These are phyloP conservation scores for Prunus armeniaca DNA, from an alignment of 306 rosid species.

Conservation along the genomic window DNA sequence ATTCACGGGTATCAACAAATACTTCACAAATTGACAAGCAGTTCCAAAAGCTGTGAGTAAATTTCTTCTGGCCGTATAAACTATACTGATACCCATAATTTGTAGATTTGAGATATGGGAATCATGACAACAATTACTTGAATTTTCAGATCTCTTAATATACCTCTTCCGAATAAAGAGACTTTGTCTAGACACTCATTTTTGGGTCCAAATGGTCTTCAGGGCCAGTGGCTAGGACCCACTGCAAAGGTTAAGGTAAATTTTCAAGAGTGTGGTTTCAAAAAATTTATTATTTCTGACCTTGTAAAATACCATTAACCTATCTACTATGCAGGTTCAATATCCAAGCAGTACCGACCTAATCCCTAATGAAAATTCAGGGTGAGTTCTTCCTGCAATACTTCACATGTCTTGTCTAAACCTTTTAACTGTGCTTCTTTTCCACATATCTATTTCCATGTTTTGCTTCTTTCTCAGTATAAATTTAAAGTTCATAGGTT, in stretches of 20 bases:
- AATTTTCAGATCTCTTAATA: slow-evolving; percentile 63
- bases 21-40: slow-evolving; percentile 57
- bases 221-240: slow-evolving; percentile 89
- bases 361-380: slow-evolving; percentile 38
- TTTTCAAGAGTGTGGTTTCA: background rate
- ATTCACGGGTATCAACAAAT: slow-evolving; percentile 36
- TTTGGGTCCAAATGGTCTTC: slow-evolving; percentile 93
- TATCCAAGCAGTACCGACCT: slow-evolving; percentile 81
- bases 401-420: slow-evolving; percentile 7
- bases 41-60: slow-evolving; percentile 76
- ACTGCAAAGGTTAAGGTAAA: slow-evolving; percentile 68
- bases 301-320: slow-evolving; percentile 8
- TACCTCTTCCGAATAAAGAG: slow-evolving; percentile 75
- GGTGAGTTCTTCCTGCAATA: slow-evolving; percentile 43
- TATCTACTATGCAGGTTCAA: slow-evolving; percentile 50
- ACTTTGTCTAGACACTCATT: slow-evolving; percentile 94
- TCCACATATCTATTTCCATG: slow-evolving; percentile 20
- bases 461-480: slow-evolving; percentile 3
- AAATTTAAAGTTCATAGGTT: slow-evolving; percentile 7
- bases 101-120: background rate
- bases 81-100: slow-evolving; percentile 12
- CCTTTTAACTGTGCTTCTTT: slow-evolving; percentile 8
- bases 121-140: slow-evolving; percentile 20
- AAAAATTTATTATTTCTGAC: slow-evolving; percentile 9
- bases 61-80: background rate